Conservation (phyloP, 2,329 filamentous ascomycete species). For the Penicillium sp. region DNA sequence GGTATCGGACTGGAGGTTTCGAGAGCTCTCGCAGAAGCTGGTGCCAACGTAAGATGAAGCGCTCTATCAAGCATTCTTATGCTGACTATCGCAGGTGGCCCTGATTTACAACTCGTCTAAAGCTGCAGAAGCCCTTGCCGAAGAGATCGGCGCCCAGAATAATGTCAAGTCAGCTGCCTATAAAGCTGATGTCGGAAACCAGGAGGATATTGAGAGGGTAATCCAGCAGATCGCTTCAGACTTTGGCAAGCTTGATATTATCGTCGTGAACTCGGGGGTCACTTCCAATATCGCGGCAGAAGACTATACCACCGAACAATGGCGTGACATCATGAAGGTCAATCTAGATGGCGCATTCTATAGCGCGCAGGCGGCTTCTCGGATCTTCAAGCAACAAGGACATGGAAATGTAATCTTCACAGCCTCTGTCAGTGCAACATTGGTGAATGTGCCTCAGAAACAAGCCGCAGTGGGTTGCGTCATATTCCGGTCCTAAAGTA, state of each 20-base stretch:
- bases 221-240: constrained; percentile 31
- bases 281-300: constrained; percentile 29
- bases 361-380: constrained; percentile 32
- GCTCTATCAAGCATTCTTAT: too few species aligned
- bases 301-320: constrained; percentile 34
- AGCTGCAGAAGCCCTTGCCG: constrained; percentile 18
- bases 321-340: constrained; percentile 33
- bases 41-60: constrained; percentile 26
- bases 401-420: constrained; percentile 35
- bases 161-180: constrained; percentile 33
- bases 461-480: constrained; percentile 27
- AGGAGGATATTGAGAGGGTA: constrained; percentile 24
- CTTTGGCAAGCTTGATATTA: constrained; percentile 40
- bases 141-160: too few species aligned
- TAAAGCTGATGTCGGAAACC: constrained; percentile 26
- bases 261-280: constrained; percentile 43
- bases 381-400: constrained; percentile 31
- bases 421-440: constrained; percentile 30
- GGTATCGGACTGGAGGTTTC: constrained; percentile 36
- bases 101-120: constrained; percentile 27
- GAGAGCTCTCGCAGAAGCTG: constrained; percentile 33
- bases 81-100: too few species aligned
- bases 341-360: constrained; percentile 36
- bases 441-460: constrained; percentile 36
- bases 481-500: too few species aligned